These are phyloP conservation scores for Tieghemiomyces parasiticus DNA, from an alignment of 192 early-diverging fungal genomes.

Conservation along the genomic window DNA sequence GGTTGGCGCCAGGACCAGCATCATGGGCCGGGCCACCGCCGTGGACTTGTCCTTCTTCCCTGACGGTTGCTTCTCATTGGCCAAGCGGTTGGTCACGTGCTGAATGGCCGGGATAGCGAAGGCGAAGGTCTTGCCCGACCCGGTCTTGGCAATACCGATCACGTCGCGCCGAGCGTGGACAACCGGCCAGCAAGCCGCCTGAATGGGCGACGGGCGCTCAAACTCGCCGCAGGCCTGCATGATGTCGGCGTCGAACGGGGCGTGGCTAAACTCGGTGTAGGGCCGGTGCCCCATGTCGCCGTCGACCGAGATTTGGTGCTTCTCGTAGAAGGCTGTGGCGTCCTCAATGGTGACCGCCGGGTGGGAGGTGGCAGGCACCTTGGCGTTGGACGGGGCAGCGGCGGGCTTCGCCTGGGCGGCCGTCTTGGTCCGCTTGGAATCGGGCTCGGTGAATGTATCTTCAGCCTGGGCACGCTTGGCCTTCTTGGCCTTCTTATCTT, in stretches of 20 bases:
- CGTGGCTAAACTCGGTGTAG: conserved; percentile 59
- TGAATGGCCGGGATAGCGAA: conserved; percentile 84
- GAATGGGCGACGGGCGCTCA: conserved; percentile 80
- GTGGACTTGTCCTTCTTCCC: conserved; percentile 46
- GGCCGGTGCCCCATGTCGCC: conserved; percentile 39
- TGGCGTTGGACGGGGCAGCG: conserved; percentile 4
- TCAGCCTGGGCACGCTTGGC: conserved; percentile 23
- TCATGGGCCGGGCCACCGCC: conserved; percentile 28
- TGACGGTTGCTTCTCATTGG: no score
- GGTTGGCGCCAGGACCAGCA: conserved; percentile 85
- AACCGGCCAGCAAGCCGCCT: conserved; percentile 87
- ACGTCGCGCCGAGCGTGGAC: conserved; percentile 67
- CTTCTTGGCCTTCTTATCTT: conserved; percentile 10
- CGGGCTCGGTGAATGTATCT: not conserved
- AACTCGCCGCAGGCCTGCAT: conserved; percentile 50
- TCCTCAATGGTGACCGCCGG: conserved; percentile 14
- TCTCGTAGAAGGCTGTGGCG: conserved; percentile 34
- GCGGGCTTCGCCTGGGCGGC: not conserved
- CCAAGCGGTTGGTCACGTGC: conserved; percentile 52
- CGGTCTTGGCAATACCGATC: conserved; percentile 94
- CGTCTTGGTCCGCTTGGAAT: not conserved
- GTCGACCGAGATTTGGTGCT: conserved; percentile 44
- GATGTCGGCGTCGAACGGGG: conserved; percentile 51
- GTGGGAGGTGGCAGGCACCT: not conserved
- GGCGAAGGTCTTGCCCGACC: conserved; percentile 87